Conservation (phyloP, 2,329 filamentous ascomycete species). For the Pseudofabraea citricarpa region DNA sequence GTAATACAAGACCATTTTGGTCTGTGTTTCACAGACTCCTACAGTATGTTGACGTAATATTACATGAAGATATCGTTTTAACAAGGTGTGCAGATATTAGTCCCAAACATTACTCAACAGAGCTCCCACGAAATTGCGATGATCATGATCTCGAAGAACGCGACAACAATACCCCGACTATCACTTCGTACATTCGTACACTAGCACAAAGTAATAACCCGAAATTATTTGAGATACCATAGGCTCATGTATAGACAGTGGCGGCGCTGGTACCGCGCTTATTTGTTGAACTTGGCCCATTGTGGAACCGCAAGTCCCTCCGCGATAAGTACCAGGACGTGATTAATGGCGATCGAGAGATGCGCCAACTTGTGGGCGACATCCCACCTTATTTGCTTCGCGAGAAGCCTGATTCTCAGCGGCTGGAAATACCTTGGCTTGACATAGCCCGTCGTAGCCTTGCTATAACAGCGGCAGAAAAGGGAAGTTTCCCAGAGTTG, state of each 20-base stretch:
- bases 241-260: neutral
- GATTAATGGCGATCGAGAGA: conserved; percentile 28
- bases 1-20: conserved; percentile 33
- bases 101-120: conserved; percentile 30
- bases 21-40: conserved; percentile 32
- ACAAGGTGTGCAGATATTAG: conserved; percentile 19
- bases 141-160: conserved; percentile 25
- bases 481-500: too few relatives aligned
- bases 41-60: too few relatives aligned
- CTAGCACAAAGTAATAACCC: conserved; percentile 23
- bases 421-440: conserved; percentile 28
- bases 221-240: conserved; percentile 16
- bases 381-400: conserved; percentile 28
- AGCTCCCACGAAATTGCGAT: conserved; percentile 29
- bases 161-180: conserved; percentile 17
- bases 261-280: neutral
- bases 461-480: conserved; percentile 33
- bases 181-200: conserved; percentile 24
- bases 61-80: neutral
- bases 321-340: conserved; percentile 31
- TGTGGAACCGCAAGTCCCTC: neutral
- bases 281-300: neutral
- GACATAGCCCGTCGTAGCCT: conserved; percentile 29
- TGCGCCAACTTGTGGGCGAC: conserved; percentile 29
- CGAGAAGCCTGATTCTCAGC: conserved; percentile 11